Evolutionary conservation across 176 grass and related monocot genomes (phyloP).

Genomic region (Pontederia crassipes): DNA sequence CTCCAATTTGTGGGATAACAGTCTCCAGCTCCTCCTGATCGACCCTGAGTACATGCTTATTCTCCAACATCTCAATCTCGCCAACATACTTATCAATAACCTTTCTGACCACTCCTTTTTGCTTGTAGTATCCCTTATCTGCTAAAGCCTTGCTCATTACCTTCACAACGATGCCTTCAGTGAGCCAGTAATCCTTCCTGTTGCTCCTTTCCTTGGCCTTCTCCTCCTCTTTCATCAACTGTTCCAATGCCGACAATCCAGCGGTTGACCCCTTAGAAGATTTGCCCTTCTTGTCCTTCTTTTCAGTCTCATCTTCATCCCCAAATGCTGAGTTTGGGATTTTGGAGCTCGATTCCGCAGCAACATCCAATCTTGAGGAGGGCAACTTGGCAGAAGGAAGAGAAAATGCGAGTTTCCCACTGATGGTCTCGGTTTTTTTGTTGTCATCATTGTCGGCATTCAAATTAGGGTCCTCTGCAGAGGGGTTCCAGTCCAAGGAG

Average conservation of each 20-base stretch:
- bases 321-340: slow-evolving; percentile 52
- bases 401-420: slow-evolving; percentile 55
- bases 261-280: not conserved
- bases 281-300: slow-evolving; percentile 32
- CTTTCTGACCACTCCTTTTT: slow-evolving; percentile 65
- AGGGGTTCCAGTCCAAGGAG: not conserved
- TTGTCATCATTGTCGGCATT: not conserved
- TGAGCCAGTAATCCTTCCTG: slow-evolving; percentile 90
- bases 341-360: not conserved
- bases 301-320: slow-evolving; percentile 28
- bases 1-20: slow-evolving; percentile 84
- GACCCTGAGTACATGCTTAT: slow-evolving; percentile 76
- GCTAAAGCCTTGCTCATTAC: slow-evolving; percentile 80
- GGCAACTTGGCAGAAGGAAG: slow-evolving; percentile 25
- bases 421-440: slow-evolving; percentile 11
- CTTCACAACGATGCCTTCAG: slow-evolving; percentile 71
- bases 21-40: slow-evolving; percentile 96
- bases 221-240: slow-evolving; percentile 90
- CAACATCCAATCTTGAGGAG: slow-evolving; percentile 9
- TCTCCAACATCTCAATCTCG: slow-evolving; percentile 87
- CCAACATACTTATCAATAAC: slow-evolving; percentile 76
- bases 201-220: slow-evolving; percentile 81
- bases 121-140: slow-evolving; percentile 83
- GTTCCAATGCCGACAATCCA: slow-evolving; percentile 54
- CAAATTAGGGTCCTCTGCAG: not conserved